These are phyloP conservation scores for Arabidopsis lyrata DNA, from an alignment of 441 rosid genomes.

Conservation along the genomic window DNA sequence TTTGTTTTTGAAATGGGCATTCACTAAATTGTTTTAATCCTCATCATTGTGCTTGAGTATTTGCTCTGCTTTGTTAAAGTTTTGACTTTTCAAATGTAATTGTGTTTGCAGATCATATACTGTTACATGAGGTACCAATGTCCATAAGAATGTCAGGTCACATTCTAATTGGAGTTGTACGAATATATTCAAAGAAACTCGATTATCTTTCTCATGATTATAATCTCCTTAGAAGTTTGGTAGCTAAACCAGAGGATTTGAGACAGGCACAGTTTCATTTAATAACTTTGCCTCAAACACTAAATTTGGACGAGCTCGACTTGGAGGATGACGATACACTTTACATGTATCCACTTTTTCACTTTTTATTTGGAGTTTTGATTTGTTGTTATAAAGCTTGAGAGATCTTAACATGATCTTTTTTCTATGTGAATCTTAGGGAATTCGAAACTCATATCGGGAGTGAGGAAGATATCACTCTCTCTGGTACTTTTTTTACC, in stretches of 20 bases:
- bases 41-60: background rate
- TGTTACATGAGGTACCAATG: constrained; percentile 75
- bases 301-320: constrained; percentile 70
- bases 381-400: background rate
- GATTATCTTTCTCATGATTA: constrained; percentile 79
- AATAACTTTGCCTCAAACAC: constrained; percentile 68
- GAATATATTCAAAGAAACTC: constrained; percentile 88
- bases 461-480: constrained; percentile 71
- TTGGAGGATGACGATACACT: constrained; percentile 47
- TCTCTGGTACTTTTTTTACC: constrained; percentile 46
- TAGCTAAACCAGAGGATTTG: constrained; percentile 73
- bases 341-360: constrained; percentile 45
- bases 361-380: background rate
- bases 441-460: constrained; percentile 56
- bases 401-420: background rate
- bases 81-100: constrained; percentile 4
- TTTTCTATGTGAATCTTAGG: constrained; percentile 41
- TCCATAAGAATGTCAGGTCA: constrained; percentile 84
- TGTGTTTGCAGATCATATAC: constrained; percentile 62
- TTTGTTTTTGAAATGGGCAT: too few relatives aligned
- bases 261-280: constrained; percentile 66
- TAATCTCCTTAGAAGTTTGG: constrained; percentile 46
- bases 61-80: background rate
- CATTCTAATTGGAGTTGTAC: constrained; percentile 80
- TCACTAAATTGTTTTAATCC: too few relatives aligned